These are phyloP conservation scores for Eimeria falciformis DNA, from an alignment of 169 alveolate species.

Conservation along the genomic window DNA sequence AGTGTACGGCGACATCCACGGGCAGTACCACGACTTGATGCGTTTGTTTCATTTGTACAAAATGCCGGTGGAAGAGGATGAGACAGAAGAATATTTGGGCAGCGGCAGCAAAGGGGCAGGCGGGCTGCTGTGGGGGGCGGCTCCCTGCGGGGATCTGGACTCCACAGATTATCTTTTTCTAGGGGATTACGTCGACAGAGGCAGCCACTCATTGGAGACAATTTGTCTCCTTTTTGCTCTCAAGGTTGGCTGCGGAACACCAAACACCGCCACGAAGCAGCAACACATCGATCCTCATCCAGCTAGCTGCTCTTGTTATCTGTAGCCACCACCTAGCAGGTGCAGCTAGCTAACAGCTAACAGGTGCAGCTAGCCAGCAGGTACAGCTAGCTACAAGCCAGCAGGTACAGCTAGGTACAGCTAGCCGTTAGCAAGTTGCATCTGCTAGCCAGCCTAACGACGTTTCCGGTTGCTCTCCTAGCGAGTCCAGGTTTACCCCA, in stretches of 20 bases:
- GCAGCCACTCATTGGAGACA: slow-evolving; percentile 95
- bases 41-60: slow-evolving; percentile 93
- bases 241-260: slow-evolving; percentile 82
- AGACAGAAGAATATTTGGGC: slow-evolving; percentile 82
- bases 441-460: no score
- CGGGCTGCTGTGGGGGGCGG: not conserved
- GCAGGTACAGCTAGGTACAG: no score
- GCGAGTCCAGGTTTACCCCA: not conserved
- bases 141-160: slow-evolving; percentile 96
- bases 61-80: slow-evolving; percentile 90
- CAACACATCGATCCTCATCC: no score
- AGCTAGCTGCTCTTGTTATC: no score
- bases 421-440: no score
- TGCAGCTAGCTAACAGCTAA: no score
- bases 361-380: no score
- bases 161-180: slow-evolving; percentile 97
- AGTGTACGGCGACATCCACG: slow-evolving; percentile 99
- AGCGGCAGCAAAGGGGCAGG: not conserved
- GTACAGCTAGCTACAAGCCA: no score
- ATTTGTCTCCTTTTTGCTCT: slow-evolving; percentile 97
- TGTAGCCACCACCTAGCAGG: no score
- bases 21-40: slow-evolving; percentile 98
- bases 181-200: slow-evolving; percentile 99
- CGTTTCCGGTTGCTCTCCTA: no score
- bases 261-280: not conserved